phyloP scores from a whole-genome alignment of 495 filamentous ascomycete species.

The Sporormia fimetaria region DNA sequence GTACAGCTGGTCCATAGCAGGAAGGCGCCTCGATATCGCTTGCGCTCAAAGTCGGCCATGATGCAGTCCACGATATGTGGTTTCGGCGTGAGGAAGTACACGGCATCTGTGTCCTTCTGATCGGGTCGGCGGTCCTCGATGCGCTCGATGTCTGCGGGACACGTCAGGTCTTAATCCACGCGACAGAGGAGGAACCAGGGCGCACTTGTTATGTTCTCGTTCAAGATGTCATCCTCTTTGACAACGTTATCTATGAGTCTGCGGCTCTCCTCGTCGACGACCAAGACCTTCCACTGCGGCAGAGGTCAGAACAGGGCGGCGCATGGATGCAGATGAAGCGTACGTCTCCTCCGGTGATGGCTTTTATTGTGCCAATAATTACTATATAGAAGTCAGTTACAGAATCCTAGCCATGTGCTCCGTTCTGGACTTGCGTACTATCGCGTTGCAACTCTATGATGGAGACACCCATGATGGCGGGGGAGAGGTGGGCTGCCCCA shows the following conservation, averaged over 20 bases:
- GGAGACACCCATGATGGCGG: conserved; percentile 31
- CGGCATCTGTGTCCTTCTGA: conserved; percentile 82
- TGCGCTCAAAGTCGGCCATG: conserved; percentile 77
- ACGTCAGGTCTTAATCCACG: conserved; percentile 26
- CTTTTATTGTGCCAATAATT: conserved; percentile 48
- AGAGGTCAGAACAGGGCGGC: conserved; percentile 24
- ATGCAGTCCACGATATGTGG: conserved; percentile 85
- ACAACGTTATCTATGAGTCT: conserved; percentile 77
- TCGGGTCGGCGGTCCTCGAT: conserved; percentile 72
- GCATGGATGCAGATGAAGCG: conserved; percentile 19
- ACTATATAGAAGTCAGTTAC: conserved; percentile 33
- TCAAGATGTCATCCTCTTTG: conserved; percentile 90
- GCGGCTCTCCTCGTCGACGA: conserved; percentile 69
- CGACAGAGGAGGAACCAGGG: not conserved
- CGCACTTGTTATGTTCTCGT: conserved; percentile 85
- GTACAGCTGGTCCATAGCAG: conserved; percentile 77
- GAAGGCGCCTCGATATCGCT: conserved; percentile 60
- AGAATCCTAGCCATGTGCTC: not conserved
- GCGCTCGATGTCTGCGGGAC: conserved; percentile 65
- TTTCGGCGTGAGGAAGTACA: conserved; percentile 79
- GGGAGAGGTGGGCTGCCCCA: conserved; percentile 3
- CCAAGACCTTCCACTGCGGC: conserved; percentile 84
- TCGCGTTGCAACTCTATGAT: conserved; percentile 35
- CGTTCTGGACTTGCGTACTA: conserved; percentile 16
- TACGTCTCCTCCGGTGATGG: conserved; percentile 50